Evolutionary conservation across 106 monocot genomes (phyloP).

Genomic region (Dendrobium nobile): DNA sequence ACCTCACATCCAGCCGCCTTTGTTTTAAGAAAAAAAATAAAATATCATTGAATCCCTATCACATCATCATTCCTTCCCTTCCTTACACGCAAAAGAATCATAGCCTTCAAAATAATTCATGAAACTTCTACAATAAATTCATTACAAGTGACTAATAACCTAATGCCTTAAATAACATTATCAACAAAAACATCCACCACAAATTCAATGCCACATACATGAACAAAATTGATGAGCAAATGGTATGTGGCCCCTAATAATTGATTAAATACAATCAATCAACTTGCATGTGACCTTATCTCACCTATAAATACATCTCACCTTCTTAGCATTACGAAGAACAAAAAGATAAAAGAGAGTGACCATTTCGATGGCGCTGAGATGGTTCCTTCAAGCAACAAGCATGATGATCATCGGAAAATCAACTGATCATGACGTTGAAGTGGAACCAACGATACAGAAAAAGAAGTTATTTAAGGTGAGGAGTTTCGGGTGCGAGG

Average conservation of each 20-base stretch:
- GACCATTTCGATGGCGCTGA: not conserved
- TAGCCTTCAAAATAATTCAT: not conserved
- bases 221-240: not conserved
- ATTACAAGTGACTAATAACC: not conserved
- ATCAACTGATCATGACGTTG: not conserved
- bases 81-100: not conserved
- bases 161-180: not conserved
- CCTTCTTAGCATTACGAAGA: not conserved
- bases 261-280: too few species aligned
- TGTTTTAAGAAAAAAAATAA: too few species aligned
- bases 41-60: too few species aligned
- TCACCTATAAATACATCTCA: constrained; percentile 1
- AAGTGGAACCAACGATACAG: not conserved
- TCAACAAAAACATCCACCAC: not conserved
- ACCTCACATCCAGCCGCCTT: too few species aligned
- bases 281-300: too few species aligned
- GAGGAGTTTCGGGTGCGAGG: constrained; percentile 1
- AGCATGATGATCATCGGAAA: not conserved
- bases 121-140: not conserved
- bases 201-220: not conserved
- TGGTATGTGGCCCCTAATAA: not conserved
- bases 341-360: not conserved
- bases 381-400: constrained; percentile 2
- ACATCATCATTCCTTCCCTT: constrained; percentile 1
- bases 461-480: not conserved